Conservation (phyloP, 2,329 filamentous ascomycete species). For the Penicillium hesseltinei region DNA sequence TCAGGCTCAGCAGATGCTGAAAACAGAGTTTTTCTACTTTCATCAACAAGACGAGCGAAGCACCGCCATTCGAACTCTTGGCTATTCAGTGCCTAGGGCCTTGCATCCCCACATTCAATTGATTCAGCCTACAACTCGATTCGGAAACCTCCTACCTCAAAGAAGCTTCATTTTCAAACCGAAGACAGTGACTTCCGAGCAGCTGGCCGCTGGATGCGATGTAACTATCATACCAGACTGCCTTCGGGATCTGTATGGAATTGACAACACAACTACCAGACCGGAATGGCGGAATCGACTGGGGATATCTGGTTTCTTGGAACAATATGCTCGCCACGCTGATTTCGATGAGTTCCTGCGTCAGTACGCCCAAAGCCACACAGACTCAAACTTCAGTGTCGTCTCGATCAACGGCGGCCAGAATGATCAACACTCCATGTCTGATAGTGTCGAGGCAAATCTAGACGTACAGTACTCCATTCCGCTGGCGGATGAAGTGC, state of each 20-base stretch:
- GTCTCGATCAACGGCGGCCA: slow-evolving; percentile 57
- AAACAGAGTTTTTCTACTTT: slow-evolving; percentile 59
- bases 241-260: slow-evolving; percentile 51
- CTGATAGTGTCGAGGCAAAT: slow-evolving; percentile 57
- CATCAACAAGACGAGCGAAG: slow-evolving; percentile 44
- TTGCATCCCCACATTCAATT: slow-evolving; percentile 58
- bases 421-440: slow-evolving; percentile 47
- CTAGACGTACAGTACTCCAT: slow-evolving; percentile 63
- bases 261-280: slow-evolving; percentile 31
- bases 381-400: slow-evolving; percentile 56
- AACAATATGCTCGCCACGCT: slow-evolving; percentile 51
- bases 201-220: slow-evolving; percentile 38
- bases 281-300: slow-evolving; percentile 41
- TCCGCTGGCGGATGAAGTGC: slow-evolving; percentile 54
- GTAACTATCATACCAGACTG: slow-evolving; percentile 49
- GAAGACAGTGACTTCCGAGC: slow-evolving; percentile 13
- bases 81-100: slow-evolving; percentile 61
- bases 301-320: slow-evolving; percentile 51
- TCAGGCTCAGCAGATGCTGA: slow-evolving; percentile 56
- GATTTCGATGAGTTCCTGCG: slow-evolving; percentile 59
- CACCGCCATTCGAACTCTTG: slow-evolving; percentile 54
- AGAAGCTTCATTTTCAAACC: slow-evolving; percentile 31
- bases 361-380: slow-evolving; percentile 53
- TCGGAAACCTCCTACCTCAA: slow-evolving; percentile 52
- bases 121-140: slow-evolving; percentile 65